A percentile compares a stretch with the other conserved stretches of the same genome.
phyloP scores from a whole-genome alignment of 202 grass and related monocot species.

The Zizania palustris region DNA sequence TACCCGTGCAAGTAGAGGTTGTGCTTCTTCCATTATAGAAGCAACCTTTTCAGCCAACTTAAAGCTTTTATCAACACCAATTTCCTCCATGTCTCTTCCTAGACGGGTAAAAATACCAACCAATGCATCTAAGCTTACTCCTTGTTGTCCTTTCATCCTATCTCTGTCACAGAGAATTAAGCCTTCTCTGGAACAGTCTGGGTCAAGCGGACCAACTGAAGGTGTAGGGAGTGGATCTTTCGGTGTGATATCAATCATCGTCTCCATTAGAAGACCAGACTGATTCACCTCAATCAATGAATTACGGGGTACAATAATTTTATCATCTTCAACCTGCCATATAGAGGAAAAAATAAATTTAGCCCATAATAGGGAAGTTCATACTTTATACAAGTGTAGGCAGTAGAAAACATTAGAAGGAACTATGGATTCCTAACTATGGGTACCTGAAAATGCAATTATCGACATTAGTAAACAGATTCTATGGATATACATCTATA shows the following conservation, averaged over 20 bases:
- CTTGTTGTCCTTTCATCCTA: constrained; percentile 52
- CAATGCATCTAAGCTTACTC: constrained; percentile 62
- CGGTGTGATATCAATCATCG: constrained; percentile 17
- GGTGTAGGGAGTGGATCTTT: constrained; percentile 50
- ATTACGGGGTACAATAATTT: constrained; percentile 58
- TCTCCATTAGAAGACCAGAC: constrained; percentile 68
- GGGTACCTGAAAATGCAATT: too few species aligned
- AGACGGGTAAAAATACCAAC: constrained; percentile 58
- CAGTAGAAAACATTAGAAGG: not conserved
- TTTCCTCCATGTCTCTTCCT: constrained; percentile 56
- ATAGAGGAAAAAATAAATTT: not conserved
- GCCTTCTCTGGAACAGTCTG: constrained; percentile 51
- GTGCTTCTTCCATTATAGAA: constrained; percentile 56
- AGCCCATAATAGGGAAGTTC: not conserved
- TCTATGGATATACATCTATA: too few species aligned
- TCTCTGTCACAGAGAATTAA: constrained; percentile 59
- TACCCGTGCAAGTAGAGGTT: constrained; percentile 56
- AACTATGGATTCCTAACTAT: not conserved
- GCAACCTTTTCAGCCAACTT: constrained; percentile 57
- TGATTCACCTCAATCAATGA: constrained; percentile 52
- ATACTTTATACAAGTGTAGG: not conserved
- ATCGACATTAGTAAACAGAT: too few species aligned
- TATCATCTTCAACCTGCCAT: constrained; percentile 66
- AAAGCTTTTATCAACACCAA: constrained; percentile 48
- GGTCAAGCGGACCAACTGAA: constrained; percentile 49